Evolutionary conservation across 2,329 filamentous ascomycete genomes (phyloP).

Genomic region (Cercospora sojina): DNA sequence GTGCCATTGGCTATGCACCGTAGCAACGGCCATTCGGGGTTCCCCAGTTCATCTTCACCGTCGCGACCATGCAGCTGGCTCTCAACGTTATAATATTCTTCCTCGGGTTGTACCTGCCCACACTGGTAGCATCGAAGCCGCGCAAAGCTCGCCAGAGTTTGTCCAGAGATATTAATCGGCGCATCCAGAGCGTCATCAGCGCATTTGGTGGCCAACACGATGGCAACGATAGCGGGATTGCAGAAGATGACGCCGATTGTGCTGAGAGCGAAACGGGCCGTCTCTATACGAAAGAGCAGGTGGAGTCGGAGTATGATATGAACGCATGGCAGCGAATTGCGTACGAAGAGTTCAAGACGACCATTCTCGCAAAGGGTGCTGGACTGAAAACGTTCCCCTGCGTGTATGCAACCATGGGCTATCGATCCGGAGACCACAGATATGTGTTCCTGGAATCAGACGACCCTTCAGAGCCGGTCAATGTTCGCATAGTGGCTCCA

Average conservation of each 20-base stretch:
- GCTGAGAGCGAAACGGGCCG: neutral
- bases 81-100: conserved; percentile 24
- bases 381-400: conserved; percentile 27
- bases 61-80: conserved; percentile 22
- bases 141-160: conserved; percentile 20
- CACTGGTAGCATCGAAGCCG: conserved; percentile 19
- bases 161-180: conserved; percentile 5
- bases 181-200: neutral
- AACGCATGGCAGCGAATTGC: conserved; percentile 25
- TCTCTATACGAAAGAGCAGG: conserved; percentile 18
- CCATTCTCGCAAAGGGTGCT: conserved; percentile 24
- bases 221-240: neutral
- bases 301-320: conserved; percentile 23
- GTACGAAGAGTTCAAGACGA: conserved; percentile 27
- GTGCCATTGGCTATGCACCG: neutral
- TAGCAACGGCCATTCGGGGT: neutral
- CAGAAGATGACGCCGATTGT: neutral
- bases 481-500: conserved; percentile 24
- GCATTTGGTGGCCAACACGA: neutral
- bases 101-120: conserved; percentile 21
- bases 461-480: conserved; percentile 25
- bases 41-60: neutral
- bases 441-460: conserved; percentile 26
- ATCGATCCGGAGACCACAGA: conserved; percentile 24
- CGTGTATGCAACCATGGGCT: conserved; percentile 26